Percentiles rank a stretch among this genome's conserved stretches.
These are phyloP conservation scores for Scheffersomyces amazonensis DNA, from an alignment of 805 yeast genomes.

Conservation along the genomic window DNA sequence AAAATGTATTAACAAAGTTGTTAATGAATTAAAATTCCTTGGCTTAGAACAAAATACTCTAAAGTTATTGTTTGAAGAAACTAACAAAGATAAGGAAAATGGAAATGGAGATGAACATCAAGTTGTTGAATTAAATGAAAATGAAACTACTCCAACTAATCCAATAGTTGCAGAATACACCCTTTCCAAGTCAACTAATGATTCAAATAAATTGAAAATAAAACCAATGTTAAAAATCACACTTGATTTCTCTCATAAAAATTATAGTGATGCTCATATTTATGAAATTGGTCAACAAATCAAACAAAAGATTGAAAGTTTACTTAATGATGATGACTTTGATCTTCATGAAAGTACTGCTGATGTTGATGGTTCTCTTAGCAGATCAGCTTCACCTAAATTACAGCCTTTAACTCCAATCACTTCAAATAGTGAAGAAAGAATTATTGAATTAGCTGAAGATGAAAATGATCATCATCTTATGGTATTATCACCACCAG, in stretches of 20 bases:
- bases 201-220: slow-evolving; percentile 18
- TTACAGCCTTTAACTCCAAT: neutral
- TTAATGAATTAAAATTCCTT: slow-evolving; percentile 54
- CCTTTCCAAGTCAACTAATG: slow-evolving; percentile 23
- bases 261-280: slow-evolving; percentile 31
- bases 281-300: slow-evolving; percentile 25
- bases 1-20: slow-evolving; percentile 64
- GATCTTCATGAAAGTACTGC: slow-evolving; percentile 7
- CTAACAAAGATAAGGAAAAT: slow-evolving; percentile 10
- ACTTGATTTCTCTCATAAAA: slow-evolving; percentile 26
- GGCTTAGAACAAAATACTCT: slow-evolving; percentile 52
- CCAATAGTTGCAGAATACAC: slow-evolving; percentile 44
- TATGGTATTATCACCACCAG: slow-evolving; percentile 5
- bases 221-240: slow-evolving; percentile 38
- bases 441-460: slow-evolving; percentile 26
- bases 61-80: slow-evolving; percentile 34
- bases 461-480: slow-evolving; percentile 17
- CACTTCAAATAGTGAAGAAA: slow-evolving; percentile 3
- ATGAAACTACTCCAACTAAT: slow-evolving; percentile 30
- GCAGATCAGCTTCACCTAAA: neutral
- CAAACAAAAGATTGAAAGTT: slow-evolving; percentile 22
- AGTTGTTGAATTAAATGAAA: slow-evolving; percentile 29
- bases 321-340: slow-evolving; percentile 21
- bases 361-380: neutral
- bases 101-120: slow-evolving; percentile 4